These are phyloP conservation scores for Poteriospumella lacustris DNA, from an alignment of 108 stramenopile genomes.

Conservation along the genomic window DNA sequence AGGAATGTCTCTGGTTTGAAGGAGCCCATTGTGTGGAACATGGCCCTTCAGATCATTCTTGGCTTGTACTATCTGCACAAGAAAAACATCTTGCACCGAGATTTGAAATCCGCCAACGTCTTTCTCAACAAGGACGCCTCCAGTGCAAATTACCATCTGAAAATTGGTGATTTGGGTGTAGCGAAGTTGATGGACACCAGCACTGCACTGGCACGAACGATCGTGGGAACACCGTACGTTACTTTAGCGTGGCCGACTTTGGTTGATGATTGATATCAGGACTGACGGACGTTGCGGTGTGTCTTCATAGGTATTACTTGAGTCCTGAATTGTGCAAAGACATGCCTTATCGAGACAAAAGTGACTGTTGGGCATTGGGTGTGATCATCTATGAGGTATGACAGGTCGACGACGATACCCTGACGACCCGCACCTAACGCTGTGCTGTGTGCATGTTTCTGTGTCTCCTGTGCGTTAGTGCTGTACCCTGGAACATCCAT, in stretches of 20 bases:
- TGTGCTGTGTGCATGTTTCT: no score
- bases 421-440: no score
- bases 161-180: conserved; percentile 52
- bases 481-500: conserved; percentile 51
- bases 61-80: conserved; percentile 56
- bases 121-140: conserved; percentile 50
- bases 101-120: conserved; percentile 58
- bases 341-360: conserved; percentile 30
- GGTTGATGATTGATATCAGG: background rate
- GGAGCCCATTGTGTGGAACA: conserved; percentile 51
- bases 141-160: conserved; percentile 33
- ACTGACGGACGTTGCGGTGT: no score
- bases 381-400: conserved; percentile 38
- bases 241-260: background rate
- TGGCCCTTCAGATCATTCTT: conserved; percentile 51
- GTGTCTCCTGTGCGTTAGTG: conserved; percentile 26
- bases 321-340: conserved; percentile 35
- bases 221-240: conserved; percentile 63
- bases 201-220: conserved; percentile 27
- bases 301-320: conserved; percentile 28
- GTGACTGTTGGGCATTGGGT: conserved; percentile 41
- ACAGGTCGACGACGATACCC: background rate
- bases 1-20: conserved; percentile 28
- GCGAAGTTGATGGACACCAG: conserved; percentile 43
- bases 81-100: conserved; percentile 56